phyloP scores from a whole-genome alignment of 306 rosid genomes.

The Clitoria ternatea region DNA sequence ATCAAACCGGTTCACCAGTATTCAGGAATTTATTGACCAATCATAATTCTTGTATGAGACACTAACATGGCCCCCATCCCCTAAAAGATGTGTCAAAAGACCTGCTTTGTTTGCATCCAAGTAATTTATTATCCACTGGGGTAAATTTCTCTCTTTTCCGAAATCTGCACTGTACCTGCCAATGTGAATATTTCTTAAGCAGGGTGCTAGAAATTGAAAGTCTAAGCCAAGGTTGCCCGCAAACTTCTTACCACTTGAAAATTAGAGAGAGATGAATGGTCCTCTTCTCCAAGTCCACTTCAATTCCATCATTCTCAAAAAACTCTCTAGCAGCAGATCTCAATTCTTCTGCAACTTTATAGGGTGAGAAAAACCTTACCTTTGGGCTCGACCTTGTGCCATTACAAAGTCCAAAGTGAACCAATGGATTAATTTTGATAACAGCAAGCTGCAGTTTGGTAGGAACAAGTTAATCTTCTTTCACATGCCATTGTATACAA shows the following conservation, averaged over 20 bases:
- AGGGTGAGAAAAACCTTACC: slow-evolving; percentile 63
- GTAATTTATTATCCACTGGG: slow-evolving; percentile 62
- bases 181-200: not conserved
- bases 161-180: slow-evolving; percentile 74
- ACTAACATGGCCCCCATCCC: slow-evolving; percentile 61
- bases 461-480: not conserved
- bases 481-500: not conserved
- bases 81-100: slow-evolving; percentile 76
- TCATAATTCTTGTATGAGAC: slow-evolving; percentile 60
- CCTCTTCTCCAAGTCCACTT: slow-evolving; percentile 82
- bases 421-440: slow-evolving; percentile 62
- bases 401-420: slow-evolving; percentile 76
- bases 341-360: slow-evolving; percentile 60
- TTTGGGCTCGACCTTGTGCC: slow-evolving; percentile 77
- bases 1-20: not conserved
- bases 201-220: slow-evolving; percentile 5
- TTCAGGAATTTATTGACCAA: slow-evolving; percentile 65
- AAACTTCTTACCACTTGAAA: slow-evolving; percentile 60
- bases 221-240: not conserved
- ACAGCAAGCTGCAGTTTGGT: slow-evolving; percentile 45
- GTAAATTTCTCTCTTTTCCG: slow-evolving; percentile 59
- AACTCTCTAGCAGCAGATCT: slow-evolving; percentile 82
- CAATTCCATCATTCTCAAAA: slow-evolving; percentile 61
- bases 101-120: slow-evolving; percentile 86
- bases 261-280: slow-evolving; percentile 60